These are phyloP conservation scores for Neonectria magnoliae DNA, from an alignment of 2,329 filamentous ascomycete species.

Conservation along the genomic window DNA sequence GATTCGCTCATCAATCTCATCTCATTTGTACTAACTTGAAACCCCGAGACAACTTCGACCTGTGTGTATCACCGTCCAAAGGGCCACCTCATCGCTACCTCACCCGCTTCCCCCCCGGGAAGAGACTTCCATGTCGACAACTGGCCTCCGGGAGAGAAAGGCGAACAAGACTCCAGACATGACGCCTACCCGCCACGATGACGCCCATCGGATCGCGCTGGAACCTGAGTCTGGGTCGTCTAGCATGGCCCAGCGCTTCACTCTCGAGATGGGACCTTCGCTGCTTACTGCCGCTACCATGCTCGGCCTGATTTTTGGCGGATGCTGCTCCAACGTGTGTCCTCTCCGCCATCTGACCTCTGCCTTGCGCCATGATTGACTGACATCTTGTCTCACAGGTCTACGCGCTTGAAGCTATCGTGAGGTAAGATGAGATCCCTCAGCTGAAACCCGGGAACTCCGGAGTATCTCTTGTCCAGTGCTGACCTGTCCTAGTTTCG, in stretches of 20 bases:
- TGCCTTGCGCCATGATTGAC: constrained; percentile 19
- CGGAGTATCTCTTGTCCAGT: constrained; percentile 9
- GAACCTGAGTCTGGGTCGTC: constrained; percentile 30
- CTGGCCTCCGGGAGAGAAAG: constrained; percentile 22
- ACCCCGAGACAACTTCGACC: constrained; percentile 4
- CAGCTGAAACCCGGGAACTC: neutral
- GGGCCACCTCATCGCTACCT: neutral
- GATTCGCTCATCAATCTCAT: neutral
- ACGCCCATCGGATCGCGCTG: constrained; percentile 14
- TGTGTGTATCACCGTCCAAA: neutral
- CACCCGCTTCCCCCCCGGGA: constrained; percentile 3
- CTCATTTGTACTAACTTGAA: neutral
- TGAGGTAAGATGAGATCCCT: constrained; percentile 72
- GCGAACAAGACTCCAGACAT: constrained; percentile 37
- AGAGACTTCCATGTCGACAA: constrained; percentile 18
- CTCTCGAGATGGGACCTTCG: constrained; percentile 42
- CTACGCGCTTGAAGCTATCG: constrained; percentile 94
- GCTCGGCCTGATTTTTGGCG: constrained; percentile 90
- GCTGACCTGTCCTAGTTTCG: constrained; percentile 66
- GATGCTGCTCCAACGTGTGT: constrained; percentile 90
- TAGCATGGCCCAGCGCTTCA: constrained; percentile 33
- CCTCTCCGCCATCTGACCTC: neutral
- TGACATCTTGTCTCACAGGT: constrained; percentile 65
- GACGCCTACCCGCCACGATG: constrained; percentile 22
- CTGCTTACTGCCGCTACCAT: constrained; percentile 72